These are phyloP conservation scores for Cupressus sempervirens DNA, from an alignment of 75 land plant species.

Conservation along the genomic window DNA sequence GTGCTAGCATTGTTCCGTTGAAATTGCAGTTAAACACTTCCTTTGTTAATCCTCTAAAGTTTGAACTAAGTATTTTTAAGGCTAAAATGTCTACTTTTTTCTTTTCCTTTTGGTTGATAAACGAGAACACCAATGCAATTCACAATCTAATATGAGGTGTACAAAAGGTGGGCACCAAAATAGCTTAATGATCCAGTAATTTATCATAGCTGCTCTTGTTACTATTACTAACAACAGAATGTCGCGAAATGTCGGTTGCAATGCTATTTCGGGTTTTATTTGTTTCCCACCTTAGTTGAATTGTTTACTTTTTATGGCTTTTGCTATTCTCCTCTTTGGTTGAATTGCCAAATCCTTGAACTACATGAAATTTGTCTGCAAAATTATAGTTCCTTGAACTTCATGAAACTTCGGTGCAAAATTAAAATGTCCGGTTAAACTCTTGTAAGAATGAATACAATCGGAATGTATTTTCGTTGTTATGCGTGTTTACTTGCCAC, in stretches of 20 bases:
- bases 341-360: not conserved
- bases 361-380: not conserved
- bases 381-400: not conserved
- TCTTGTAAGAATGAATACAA: not conserved
- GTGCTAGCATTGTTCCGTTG: no score
- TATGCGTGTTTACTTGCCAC: not conserved
- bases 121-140: no score
- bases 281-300: no score
- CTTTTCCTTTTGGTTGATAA: rapidly evolving
- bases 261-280: no score
- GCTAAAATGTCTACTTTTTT: no score
- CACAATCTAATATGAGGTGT: no score
- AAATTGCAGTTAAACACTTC: no score
- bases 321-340: not conserved
- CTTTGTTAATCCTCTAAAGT: no score
- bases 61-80: no score
- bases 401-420: no score
- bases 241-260: not conserved
- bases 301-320: not conserved
- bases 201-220: not conserved
- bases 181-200: not conserved
- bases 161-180: not conserved
- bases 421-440: not conserved
- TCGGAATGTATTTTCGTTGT: not conserved
- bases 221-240: not conserved